Conservation (phyloP, 345 rosid species). For the Acer yangbiense region DNA sequence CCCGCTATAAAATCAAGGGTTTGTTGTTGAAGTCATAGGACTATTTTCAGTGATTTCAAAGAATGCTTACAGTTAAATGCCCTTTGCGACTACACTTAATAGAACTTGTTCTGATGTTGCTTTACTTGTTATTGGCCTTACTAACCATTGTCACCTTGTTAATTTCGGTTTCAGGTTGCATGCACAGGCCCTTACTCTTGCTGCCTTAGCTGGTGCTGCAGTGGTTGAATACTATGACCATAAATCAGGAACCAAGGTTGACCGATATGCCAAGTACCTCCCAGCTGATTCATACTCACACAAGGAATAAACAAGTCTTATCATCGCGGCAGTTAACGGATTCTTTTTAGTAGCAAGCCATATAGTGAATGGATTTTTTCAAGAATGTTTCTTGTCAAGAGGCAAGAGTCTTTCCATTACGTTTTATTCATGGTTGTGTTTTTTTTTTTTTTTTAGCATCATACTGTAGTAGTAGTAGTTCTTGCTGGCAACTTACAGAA, state of each 20-base stretch:
- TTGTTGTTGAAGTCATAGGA: not conserved
- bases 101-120: not conserved
- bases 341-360: not conserved
- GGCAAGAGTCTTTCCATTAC: not conserved
- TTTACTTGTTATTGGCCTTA: not conserved
- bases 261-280: constrained; percentile 52
- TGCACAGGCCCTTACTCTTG: constrained; percentile 89
- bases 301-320: constrained; percentile 39
- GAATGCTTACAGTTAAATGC: not conserved
- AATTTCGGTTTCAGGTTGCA: constrained; percentile 60
- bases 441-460: too few relatives aligned
- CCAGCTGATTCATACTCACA: constrained; percentile 44
- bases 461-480: not conserved
- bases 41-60: too few relatives aligned
- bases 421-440: not conserved
- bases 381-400: not conserved
- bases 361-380: not conserved
- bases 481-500: not conserved
- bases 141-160: not conserved
- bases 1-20: not conserved
- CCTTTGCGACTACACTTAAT: not conserved
- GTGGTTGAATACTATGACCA: constrained; percentile 84
- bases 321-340: too few relatives aligned
- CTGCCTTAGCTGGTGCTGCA: constrained; percentile 93
- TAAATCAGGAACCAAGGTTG: constrained; percentile 48